A percentile compares a stretch with the other conserved stretches of the same genome.
These are phyloP conservation scores for Celoporthe dispersa DNA, from an alignment of 2,329 filamentous ascomycete genomes.

Conservation along the genomic window DNA sequence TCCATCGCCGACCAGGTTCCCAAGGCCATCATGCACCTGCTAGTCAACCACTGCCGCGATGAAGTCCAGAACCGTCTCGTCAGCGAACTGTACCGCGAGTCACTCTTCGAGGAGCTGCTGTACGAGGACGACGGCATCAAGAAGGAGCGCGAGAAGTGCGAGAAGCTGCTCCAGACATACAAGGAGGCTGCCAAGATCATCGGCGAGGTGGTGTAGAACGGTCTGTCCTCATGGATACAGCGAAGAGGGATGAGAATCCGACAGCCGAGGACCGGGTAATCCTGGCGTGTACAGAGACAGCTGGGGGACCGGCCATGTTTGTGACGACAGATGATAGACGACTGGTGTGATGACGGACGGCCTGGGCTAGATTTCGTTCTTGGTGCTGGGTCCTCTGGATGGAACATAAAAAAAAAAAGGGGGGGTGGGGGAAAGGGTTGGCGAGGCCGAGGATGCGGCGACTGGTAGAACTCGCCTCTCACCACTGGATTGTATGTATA, in stretches of 20 bases:
- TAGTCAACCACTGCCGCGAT: constrained; percentile 98
- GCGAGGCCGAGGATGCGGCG: neutral
- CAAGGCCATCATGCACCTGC: constrained; percentile 97
- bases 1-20: constrained; percentile 98
- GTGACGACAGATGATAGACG: constrained; percentile 24
- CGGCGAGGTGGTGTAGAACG: constrained; percentile 80
- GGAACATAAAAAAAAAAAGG: neutral
- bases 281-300: neutral
- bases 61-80: constrained; percentile 97
- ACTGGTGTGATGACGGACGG: constrained; percentile 19
- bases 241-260: neutral
- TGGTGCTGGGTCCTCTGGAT: constrained; percentile 14
- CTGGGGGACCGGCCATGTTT: neutral
- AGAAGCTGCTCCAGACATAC: constrained; percentile 93
- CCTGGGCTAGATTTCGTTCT: neutral
- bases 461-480: neutral
- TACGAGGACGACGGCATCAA: constrained; percentile 98
- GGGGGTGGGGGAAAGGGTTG: neutral
- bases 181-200: constrained; percentile 98
- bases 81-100: constrained; percentile 92
- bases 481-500: constrained; percentile 16
- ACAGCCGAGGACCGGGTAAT: neutral
- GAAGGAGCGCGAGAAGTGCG: constrained; percentile 97
- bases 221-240: neutral
- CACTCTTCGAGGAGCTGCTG: constrained; percentile 86